phyloP scores from a whole-genome alignment of 192 early-diverging fungal genomes.

The Mortierella claussenii region DNA sequence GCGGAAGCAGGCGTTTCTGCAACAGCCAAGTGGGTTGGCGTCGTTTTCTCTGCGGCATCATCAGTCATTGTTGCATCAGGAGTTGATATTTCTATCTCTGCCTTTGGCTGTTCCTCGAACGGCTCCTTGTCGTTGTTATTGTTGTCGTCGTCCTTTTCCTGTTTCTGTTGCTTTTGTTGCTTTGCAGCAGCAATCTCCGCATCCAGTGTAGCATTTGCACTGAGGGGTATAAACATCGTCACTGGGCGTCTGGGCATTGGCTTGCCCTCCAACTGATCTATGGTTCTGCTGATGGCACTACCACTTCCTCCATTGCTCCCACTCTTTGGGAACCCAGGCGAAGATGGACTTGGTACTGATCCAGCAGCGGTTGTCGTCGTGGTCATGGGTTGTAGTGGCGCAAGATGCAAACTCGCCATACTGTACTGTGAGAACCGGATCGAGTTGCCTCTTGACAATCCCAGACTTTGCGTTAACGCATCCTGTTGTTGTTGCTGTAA shows the following conservation, averaged over 20 bases:
- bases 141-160: too few species aligned
- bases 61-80: background rate
- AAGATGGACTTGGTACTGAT: conserved; percentile 11
- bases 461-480: conserved; percentile 27
- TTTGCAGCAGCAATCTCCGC: too few species aligned
- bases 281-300: too few species aligned
- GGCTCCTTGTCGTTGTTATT: background rate
- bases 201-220: background rate
- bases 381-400: conserved; percentile 7
- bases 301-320: too few species aligned
- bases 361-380: too few species aligned
- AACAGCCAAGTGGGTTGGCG: background rate
- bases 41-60: background rate
- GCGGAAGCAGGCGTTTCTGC: background rate
- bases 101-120: too few species aligned
- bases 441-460: conserved; percentile 28
- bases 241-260: conserved; percentile 13
- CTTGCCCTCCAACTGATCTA: conserved; percentile 1
- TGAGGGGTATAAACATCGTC: conserved; percentile 16
- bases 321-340: conserved; percentile 10
- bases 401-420: conserved; percentile 14
- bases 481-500: too few species aligned
- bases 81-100: too few species aligned
- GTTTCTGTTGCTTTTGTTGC: too few species aligned
- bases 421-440: conserved; percentile 41